Percentiles rank a stretch among this genome's conserved stretches.
phyloP scores from a whole-genome alignment of 345 rosid genomes.

The Salix koriyanagi region DNA sequence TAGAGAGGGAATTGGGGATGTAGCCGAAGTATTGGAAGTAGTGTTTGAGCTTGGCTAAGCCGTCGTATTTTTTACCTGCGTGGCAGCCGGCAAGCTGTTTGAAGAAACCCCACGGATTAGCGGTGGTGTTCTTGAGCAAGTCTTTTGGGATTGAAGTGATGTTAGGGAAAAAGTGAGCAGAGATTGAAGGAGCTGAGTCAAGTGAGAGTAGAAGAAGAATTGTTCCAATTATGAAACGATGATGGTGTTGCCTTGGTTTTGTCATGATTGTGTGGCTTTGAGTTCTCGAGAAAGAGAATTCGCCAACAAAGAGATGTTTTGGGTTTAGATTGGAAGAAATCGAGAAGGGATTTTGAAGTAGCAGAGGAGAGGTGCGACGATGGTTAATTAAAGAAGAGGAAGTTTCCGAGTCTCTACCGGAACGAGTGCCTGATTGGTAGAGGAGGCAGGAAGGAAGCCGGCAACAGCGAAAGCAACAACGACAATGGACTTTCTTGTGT shows the following conservation, averaged over 20 bases:
- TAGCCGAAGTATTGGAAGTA: slow-evolving; percentile 81
- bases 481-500: background rate
- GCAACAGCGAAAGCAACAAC: background rate
- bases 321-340: background rate
- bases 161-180: slow-evolving; percentile 20
- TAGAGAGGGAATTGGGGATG: slow-evolving; percentile 31
- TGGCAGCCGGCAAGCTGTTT: slow-evolving; percentile 55
- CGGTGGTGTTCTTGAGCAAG: slow-evolving; percentile 10
- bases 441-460: background rate
- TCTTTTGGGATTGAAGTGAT: slow-evolving; percentile 4
- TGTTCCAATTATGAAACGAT: background rate
- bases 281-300: background rate
- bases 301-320: background rate
- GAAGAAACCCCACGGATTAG: slow-evolving; percentile 62
- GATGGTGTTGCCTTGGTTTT: background rate
- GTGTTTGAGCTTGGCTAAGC: slow-evolving; percentile 60
- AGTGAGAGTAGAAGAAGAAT: background rate
- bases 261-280: background rate
- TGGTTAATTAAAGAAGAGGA: background rate
- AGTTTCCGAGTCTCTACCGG: background rate
- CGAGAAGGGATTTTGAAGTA: background rate
- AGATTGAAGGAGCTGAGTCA: background rate
- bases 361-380: background rate
- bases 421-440: background rate
- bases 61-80: slow-evolving; percentile 50